Evolutionary conservation across 768 basidiomycete species (phyloP).

Genomic region (Pleurotus pulmonarius): DNA sequence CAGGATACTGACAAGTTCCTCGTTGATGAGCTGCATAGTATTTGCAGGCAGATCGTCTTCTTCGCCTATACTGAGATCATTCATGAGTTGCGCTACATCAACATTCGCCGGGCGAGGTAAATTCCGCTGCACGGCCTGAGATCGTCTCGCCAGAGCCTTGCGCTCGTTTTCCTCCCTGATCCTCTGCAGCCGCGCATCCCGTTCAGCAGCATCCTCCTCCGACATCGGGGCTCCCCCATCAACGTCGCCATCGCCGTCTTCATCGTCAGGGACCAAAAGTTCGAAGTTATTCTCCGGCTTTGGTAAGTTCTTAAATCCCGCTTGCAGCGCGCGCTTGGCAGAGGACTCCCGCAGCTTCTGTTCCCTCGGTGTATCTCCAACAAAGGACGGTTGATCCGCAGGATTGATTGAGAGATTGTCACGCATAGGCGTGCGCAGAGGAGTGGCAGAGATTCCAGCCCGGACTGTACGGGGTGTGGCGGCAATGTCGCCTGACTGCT

Average conservation of each 20-base stretch:
- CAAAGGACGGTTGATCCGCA: slow-evolving; percentile 47
- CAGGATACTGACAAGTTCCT: slow-evolving; percentile 75
- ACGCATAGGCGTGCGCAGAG: slow-evolving; percentile 90
- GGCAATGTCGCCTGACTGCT: slow-evolving; percentile 35
- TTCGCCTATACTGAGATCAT: slow-evolving; percentile 51
- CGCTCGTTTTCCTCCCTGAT: slow-evolving; percentile 73
- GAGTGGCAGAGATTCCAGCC: slow-evolving; percentile 59
- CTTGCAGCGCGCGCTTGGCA: slow-evolving; percentile 72
- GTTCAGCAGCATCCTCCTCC: slow-evolving; percentile 90
- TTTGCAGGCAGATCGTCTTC: slow-evolving; percentile 37
- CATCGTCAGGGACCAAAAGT: slow-evolving; percentile 86
- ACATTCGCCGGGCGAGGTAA: slow-evolving; percentile 87
- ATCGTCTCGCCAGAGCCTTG: slow-evolving; percentile 77
- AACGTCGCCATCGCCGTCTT: slow-evolving; percentile 55
- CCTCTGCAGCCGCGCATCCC: slow-evolving; percentile 71
- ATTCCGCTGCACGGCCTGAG: slow-evolving; percentile 73
- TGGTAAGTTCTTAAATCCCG: slow-evolving; percentile 81
- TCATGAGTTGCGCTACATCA: slow-evolving; percentile 61
- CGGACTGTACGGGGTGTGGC: slow-evolving; percentile 49
- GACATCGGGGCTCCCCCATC: slow-evolving; percentile 25
- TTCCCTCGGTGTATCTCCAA: slow-evolving; percentile 75
- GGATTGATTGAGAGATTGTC: slow-evolving; percentile 91
- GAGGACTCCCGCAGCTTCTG: slow-evolving; percentile 58
- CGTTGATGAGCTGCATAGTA: slow-evolving; percentile 65
- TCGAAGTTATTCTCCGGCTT: slow-evolving; percentile 98